Conservation (phyloP, 148 eudicot genomes). For the Rhododendron ferrugineum region DNA sequence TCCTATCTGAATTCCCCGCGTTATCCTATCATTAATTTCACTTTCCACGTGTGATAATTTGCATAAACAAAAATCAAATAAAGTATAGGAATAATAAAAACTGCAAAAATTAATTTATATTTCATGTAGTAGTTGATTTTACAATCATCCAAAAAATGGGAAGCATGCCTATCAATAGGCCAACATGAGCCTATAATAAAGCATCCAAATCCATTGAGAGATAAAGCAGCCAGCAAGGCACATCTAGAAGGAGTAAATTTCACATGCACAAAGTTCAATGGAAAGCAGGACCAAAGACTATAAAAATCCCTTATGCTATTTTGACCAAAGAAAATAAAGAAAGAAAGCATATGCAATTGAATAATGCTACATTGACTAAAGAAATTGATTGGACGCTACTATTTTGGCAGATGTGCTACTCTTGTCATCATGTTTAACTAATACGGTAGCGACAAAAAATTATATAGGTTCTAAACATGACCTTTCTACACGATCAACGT, state of each 20-base stretch:
- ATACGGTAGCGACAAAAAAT: background rate
- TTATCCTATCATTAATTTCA: background rate
- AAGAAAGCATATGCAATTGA: background rate
- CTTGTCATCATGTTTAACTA: background rate
- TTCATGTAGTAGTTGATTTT: background rate
- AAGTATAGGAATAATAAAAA: background rate
- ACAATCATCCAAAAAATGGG: background rate
- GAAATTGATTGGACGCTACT: background rate
- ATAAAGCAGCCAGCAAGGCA: background rate
- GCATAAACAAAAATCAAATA: background rate
- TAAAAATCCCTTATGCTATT: background rate
- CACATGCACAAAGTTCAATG: background rate
- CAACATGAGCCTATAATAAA: slow-evolving; percentile 4
- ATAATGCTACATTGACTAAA: background rate
- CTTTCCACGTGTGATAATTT: background rate
- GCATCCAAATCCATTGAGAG: background rate
- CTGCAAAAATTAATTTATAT: background rate
- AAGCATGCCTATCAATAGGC: background rate
- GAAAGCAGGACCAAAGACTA: background rate
- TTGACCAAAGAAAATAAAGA: background rate
- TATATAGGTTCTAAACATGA: background rate
- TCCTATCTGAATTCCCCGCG: too few species aligned
- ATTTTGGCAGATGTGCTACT: background rate
- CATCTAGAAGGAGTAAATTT: background rate
- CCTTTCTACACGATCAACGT: background rate